These are phyloP conservation scores for Podaxis sp. DNA, from an alignment of 768 basidiomycete species.

Conservation along the genomic window DNA sequence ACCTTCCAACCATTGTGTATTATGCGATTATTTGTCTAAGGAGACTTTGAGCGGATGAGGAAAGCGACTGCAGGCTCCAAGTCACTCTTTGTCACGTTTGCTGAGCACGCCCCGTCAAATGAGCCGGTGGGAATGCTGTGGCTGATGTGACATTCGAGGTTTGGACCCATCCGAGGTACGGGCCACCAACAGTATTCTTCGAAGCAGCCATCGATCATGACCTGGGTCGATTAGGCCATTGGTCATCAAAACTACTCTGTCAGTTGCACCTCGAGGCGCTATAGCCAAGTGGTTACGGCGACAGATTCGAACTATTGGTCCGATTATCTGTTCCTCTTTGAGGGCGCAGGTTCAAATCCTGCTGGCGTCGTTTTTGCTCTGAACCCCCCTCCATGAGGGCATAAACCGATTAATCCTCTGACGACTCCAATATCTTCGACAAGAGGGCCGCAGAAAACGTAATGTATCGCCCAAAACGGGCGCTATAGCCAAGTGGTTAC, in stretches of 20 bases:
- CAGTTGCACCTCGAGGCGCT: constrained; percentile 40
- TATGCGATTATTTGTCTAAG: no score
- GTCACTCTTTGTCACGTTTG: no score
- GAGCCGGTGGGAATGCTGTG: no score
- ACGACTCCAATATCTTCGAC: no score
- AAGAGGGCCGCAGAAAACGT: no score
- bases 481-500: constrained; percentile 82
- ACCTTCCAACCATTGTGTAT: no score
- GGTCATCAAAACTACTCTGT: background rate
- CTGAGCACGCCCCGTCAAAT: no score
- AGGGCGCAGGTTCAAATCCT: constrained; percentile 53
- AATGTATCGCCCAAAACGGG: constrained; percentile 23
- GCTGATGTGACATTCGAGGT: no score
- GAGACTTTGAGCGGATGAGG: no score
- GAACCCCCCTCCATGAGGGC: background rate
- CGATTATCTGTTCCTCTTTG: constrained; percentile 60
- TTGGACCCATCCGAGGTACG: no score
- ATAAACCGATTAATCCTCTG: no score
- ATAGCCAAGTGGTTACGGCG: constrained; percentile 82
- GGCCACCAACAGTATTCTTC: background rate
- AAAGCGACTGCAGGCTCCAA: no score
- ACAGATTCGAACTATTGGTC: constrained; percentile 57
- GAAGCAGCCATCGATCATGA: background rate
- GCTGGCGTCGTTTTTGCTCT: constrained; percentile 16
- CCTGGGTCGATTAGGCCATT: background rate